Evolutionary conservation across 2,329 filamentous ascomycete genomes (phyloP), one percentile per base, ranked within the genome.

Genomic region (Elsinoe fawcettii): DNA sequence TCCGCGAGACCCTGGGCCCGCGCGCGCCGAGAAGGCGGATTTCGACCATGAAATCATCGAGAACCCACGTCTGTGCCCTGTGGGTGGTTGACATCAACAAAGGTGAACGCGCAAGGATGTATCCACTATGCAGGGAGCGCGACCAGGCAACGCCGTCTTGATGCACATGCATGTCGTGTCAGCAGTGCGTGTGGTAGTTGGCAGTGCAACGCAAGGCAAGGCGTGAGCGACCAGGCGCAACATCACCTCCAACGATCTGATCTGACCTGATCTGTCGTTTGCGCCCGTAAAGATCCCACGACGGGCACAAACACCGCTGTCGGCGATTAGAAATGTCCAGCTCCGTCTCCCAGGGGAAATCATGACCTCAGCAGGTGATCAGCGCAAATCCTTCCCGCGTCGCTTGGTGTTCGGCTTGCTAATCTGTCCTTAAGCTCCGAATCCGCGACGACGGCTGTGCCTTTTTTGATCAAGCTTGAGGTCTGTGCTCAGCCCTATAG

Each of bases 1-100:
- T 14, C 9, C 41, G 22, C 12, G 41, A 44, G 16, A 23, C 41
- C 34, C 34, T 37, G 34, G n/a, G n/a, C n/a, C n/a, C n/a, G 12
- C 30, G 6, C 12, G 30, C 30, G 30, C 30, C 30, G 30, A 32
- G 30, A 32, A 32, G 6, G 30, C n/a, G 37, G n/a, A n/a, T n/a
- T n/a, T n/a, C n/a, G n/a, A n/a, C n/a, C n/a, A 43, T 43, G 37
- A 43, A 43, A 43, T 43, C 37, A 43, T 43, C 37, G 37, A 43
- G 18, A 18, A 43, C n/a, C 37, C 37, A 43, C 16, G 37, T 43
- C 27, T 30, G 27, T 30, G 27, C 27, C 27, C 27, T 30, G 27
- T 5, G 5, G 5, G 27, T 30, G 27, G 27, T 37, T 37, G 34
- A 37, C 34, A 37, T 37, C 34, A 37, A 37, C 34, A 37, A 37